Conservation (phyloP, 2,329 filamentous ascomycete species). For the Aspergillus hiratsukae region DNA sequence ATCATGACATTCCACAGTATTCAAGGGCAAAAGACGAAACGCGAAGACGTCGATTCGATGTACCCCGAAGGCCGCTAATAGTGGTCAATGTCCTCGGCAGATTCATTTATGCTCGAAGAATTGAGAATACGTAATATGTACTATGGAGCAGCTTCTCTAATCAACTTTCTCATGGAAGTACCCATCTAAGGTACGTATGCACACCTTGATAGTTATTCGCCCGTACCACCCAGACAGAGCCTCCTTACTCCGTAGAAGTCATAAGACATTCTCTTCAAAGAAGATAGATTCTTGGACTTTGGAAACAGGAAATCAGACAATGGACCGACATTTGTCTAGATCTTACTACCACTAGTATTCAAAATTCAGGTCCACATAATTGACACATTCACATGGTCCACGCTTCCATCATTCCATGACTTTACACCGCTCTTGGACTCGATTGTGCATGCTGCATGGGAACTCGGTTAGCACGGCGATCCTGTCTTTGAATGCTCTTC, state of each 20-base stretch:
- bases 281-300: neutral
- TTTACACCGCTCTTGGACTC: slow-evolving; percentile 6
- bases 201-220: too few species aligned
- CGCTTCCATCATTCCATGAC: neutral
- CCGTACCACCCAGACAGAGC: too few species aligned
- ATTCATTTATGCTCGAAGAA: neutral
- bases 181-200: neutral
- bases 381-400: neutral
- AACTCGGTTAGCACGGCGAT: slow-evolving; percentile 4
- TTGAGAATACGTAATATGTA: neutral
- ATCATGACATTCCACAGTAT: neutral
- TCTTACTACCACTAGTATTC: neutral
- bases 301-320: neutral
- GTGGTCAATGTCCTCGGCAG: neutral
- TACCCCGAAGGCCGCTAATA: neutral
- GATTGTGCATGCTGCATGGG: neutral
- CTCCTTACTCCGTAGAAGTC: neutral
- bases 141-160: neutral
- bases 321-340: neutral
- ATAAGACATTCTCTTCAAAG: too few species aligned
- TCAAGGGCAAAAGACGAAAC: neutral
- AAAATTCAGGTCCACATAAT: slow-evolving; percentile 5
- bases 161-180: too few species aligned
- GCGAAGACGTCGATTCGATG: neutral
- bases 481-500: neutral